Evolutionary conservation across 116 monocot species (phyloP), one percentile per base, ranked within the genome.

Genomic region (Posidonia oceanica): DNA sequence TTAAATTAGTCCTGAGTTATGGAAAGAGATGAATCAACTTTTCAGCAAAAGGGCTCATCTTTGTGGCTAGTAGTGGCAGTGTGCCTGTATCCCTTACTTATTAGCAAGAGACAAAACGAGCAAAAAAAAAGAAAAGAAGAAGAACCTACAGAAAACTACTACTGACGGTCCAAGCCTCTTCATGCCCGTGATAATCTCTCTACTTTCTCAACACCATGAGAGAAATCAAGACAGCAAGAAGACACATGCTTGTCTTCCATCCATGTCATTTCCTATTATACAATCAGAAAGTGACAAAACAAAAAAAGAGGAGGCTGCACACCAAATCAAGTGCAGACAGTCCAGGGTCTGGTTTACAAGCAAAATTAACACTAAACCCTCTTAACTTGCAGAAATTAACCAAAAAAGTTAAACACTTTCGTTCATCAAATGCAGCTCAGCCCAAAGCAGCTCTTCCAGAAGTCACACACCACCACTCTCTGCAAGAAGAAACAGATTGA

Each of bases 361-460:
- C 48, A 48, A 3, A 5, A 7, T 48, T 48, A 12, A 48, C 2
- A 48, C 48, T 48, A 7, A 48, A 48, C 7, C 12, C 48, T 12
- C 7, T 48, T 48, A 12, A 48, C 48, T 48, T 10, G 48, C 48
- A 48, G 48, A 1, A 48, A 48, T 29, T 29, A 29, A 29, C 29
- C 0, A 48, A 12, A 12, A 48, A 48, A 48, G 7, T 10, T 0
- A 12, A 10, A 48, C 39, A 38, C 18, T 57, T 1, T 29, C 20
- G 12, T 38, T 78, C 75, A 84, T 6, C 61, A 14, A 39, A 77
- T 66, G 77, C 83, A 80, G 74, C 53, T 80, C 21, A 77, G 54
- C 3, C 80, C 77, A 56, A 80, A 18, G 57, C 76, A 76, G 15
- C 83, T 77, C 67, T 58, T 61, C 83, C 56, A 66, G 72, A 84